A percentile compares a stretch with the other conserved stretches of the same genome.
These are phyloP conservation scores for Solanum chilense DNA, from an alignment of 257 asterid species.

Conservation along the genomic window DNA sequence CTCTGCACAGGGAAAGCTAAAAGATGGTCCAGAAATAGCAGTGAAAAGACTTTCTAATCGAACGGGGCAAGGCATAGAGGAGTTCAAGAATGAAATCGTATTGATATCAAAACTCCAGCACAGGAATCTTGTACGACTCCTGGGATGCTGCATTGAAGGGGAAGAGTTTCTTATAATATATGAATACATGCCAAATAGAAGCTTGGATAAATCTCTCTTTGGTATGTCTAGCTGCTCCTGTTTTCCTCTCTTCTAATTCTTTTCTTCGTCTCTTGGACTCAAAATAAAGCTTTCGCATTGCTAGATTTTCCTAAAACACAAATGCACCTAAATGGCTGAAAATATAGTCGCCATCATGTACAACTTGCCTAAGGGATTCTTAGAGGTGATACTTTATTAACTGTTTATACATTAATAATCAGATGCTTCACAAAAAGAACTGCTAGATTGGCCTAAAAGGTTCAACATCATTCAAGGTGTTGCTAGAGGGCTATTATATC, in stretches of 20 bases:
- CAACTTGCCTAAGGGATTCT: not conserved
- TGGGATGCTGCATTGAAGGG: slow-evolving; percentile 20
- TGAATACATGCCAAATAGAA: slow-evolving; percentile 19
- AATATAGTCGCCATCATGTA: not conserved
- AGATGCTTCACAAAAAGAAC: slow-evolving; percentile 8
- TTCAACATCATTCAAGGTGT: slow-evolving; percentile 12
- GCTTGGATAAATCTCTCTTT: slow-evolving; percentile 24
- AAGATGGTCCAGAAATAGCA: slow-evolving; percentile 15
- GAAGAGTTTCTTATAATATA: slow-evolving; percentile 16
- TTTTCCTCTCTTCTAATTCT: not conserved
- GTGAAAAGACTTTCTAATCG: slow-evolving; percentile 21
- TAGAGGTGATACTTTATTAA: not conserved
- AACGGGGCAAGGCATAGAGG: slow-evolving; percentile 25
- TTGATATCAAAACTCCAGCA: slow-evolving; percentile 25
- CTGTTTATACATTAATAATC: not conserved
- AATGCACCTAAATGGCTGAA: not conserved
- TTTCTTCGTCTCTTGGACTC: not conserved
- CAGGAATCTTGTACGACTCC: slow-evolving; percentile 19
- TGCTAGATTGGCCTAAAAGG: slow-evolving; percentile 16
- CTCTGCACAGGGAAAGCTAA: slow-evolving; percentile 4
- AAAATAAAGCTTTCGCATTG: not conserved
- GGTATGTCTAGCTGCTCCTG: not conserved
- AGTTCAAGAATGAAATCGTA: slow-evolving; percentile 18
- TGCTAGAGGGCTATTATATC: slow-evolving; percentile 20
- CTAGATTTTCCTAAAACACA: not conserved